Percentiles rank a stretch among this genome's conserved stretches.
These are phyloP conservation scores for Cocos nucifera DNA, from an alignment of 176 grass and related monocot genomes.

Conservation along the genomic window DNA sequence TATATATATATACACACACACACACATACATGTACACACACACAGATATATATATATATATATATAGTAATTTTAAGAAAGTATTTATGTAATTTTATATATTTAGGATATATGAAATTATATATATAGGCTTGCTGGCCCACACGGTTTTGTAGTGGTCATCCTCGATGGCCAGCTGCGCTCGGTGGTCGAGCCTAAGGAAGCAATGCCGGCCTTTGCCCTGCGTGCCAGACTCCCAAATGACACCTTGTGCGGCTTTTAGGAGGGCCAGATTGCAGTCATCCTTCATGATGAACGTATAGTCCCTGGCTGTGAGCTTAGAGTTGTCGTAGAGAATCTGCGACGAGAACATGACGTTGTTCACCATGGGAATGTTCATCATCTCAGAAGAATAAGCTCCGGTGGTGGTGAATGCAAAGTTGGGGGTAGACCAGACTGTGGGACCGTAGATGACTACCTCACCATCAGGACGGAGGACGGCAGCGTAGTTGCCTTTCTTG, in stretches of 20 bases:
- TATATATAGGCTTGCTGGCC: neutral
- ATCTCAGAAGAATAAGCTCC: no score
- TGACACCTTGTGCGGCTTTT: neutral
- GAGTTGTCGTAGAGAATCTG: neutral
- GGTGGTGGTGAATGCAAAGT: no score
- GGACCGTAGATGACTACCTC: no score
- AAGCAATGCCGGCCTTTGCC: neutral
- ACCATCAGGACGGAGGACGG: no score
- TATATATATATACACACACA: no score
- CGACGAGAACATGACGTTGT: constrained; percentile 8
- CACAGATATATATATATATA: no score
- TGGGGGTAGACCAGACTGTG: no score
- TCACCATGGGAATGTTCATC: neutral
- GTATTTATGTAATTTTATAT: no score
- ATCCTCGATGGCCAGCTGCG: constrained; percentile 3
- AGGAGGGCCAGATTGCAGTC: constrained; percentile 1
- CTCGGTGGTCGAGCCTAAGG: constrained; percentile 1
- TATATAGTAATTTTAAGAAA: no score
- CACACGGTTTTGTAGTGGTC: neutral
- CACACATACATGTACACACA: no score
- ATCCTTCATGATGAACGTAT: constrained; percentile 1
- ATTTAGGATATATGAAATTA: no score
- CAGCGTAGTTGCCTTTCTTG: no score
- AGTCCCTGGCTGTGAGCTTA: neutral
- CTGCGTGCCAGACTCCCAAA: neutral